These are phyloP conservation scores for Paecilomyces formosus DNA, from an alignment of 2,329 filamentous ascomycete genomes.

Conservation along the genomic window DNA sequence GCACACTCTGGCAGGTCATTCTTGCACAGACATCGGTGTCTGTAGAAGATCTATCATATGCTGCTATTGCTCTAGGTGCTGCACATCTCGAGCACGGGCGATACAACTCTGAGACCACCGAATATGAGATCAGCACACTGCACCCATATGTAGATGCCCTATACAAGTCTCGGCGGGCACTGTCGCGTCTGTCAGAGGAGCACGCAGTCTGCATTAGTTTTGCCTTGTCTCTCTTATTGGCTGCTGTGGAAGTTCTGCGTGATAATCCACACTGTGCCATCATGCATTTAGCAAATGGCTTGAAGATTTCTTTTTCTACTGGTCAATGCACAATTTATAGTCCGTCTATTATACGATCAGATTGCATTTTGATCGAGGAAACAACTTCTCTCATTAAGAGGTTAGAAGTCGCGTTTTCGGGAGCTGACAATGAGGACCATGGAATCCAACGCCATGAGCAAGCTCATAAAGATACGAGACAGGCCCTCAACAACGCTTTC, in stretches of 20 bases:
- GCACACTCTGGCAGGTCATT: constrained; percentile 2
- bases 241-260: background rate
- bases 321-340: background rate
- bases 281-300: constrained; percentile 1
- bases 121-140: background rate
- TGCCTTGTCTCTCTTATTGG: background rate
- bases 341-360: background rate
- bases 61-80: constrained; percentile 1
- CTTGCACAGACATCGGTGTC: constrained; percentile 3
- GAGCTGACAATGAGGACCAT: too few species aligned
- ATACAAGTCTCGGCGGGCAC: background rate
- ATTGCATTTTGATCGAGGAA: background rate
- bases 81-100: constrained; percentile 1
- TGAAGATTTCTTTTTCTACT: constrained; percentile 1
- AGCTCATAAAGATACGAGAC: too few species aligned
- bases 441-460: too few species aligned
- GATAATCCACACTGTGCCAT: background rate
- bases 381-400: too few species aligned
- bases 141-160: constrained; percentile 4
- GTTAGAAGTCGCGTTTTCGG: too few species aligned
- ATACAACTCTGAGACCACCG: too few species aligned
- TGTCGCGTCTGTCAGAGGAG: background rate
- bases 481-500: too few species aligned
- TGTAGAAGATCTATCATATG: background rate
- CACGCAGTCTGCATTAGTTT: constrained; percentile 1